Base-by-base conservation (phyloP, 2,329 filamentous ascomycete genomes). In the Drechslerella coelobrocha region DNA sequence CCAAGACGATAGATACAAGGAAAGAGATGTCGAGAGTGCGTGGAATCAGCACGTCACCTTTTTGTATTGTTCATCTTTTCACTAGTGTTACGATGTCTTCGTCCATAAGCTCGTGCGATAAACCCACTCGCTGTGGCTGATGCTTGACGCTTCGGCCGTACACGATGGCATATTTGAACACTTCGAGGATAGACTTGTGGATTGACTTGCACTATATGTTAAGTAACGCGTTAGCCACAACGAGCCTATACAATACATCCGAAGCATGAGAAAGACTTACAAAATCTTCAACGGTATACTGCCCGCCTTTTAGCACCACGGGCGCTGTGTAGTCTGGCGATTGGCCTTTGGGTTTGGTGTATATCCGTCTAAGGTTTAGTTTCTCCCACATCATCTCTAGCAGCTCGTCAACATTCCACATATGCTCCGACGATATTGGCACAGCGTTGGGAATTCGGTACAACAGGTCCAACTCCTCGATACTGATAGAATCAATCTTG, bases 361-460 rank as follows among this genome's bases (percentile, higher is more conserved):
- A 99, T 48, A 99, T 89, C 76, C 94, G 86, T 76, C 91, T 88
- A 71, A 99, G 84, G 77, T 89, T 91, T 76, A 99, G 85, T 80
- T 96, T 96, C 63, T 97, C 92, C 94, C 94, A 97, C 94, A 97
- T 97, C 79, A 89, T 87, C 81, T 97, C 94, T 83, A 99, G 85
- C 74, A 99, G 82, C 82, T 99, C 94, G 78, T 99, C 94, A 72
- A 99, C 81, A 80, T 99, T 99, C 94, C 94, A 99, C 62, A 94
- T 94, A 78, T 93, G 89, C 81, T 99, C 94, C 29, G 93, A 94
- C 78, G 92, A 97, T 81, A 99, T 97, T 26, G 94, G 94, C 68
- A 94, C 94, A 12, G 94, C 92, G 78, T 97, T 96, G 52, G 94
- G 94, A 75, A 99, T 99, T 43, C 93, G 69, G 81, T 99, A 97